phyloP scores from a whole-genome alignment of 2,329 filamentous ascomycete species.

The Sporothrix pseudoabietina region DNA sequence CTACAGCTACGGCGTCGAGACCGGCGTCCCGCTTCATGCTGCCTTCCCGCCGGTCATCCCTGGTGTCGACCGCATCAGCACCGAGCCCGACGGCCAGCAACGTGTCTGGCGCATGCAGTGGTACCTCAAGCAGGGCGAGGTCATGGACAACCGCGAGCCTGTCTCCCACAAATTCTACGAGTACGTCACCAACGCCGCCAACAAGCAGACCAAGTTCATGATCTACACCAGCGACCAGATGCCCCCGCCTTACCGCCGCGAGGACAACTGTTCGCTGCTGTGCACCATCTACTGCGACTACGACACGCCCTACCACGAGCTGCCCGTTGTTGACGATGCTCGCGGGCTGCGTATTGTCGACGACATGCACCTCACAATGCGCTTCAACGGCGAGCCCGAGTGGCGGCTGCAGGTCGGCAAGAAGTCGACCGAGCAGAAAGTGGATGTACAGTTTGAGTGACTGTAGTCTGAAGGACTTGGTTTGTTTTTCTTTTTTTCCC shows the following conservation, averaged over 20 bases:
- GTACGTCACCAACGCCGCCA: constrained; percentile 18
- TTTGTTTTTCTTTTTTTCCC: not conserved
- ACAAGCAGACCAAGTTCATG: constrained; percentile 9
- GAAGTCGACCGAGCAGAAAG: constrained; percentile 12
- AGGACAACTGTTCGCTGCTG: constrained; percentile 24
- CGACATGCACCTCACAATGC: constrained; percentile 31
- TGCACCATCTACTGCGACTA: constrained; percentile 30
- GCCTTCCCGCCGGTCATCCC: constrained; percentile 17
- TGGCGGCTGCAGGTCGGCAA: constrained; percentile 30
- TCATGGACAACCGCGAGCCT: constrained; percentile 32
- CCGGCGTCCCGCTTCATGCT: constrained; percentile 22
- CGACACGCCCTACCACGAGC: constrained; percentile 28
- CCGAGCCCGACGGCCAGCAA: constrained; percentile 18
- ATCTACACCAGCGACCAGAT: constrained; percentile 27
- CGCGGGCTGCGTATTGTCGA: constrained; percentile 26
- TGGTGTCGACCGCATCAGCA: constrained; percentile 8
- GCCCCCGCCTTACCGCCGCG: constrained; percentile 24
- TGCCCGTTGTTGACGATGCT: constrained; percentile 21
- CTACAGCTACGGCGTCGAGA: constrained; percentile 30
- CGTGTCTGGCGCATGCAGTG: constrained; percentile 33
- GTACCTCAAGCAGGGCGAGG: constrained; percentile 30
- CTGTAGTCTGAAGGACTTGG: not conserved
- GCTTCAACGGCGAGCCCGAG: constrained; percentile 30
- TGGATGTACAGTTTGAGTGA: constrained; percentile 26
- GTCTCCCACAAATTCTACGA: constrained; percentile 31